phyloP scores from a whole-genome alignment of 73 alveolate species.

The Breviolum minutum region DNA sequence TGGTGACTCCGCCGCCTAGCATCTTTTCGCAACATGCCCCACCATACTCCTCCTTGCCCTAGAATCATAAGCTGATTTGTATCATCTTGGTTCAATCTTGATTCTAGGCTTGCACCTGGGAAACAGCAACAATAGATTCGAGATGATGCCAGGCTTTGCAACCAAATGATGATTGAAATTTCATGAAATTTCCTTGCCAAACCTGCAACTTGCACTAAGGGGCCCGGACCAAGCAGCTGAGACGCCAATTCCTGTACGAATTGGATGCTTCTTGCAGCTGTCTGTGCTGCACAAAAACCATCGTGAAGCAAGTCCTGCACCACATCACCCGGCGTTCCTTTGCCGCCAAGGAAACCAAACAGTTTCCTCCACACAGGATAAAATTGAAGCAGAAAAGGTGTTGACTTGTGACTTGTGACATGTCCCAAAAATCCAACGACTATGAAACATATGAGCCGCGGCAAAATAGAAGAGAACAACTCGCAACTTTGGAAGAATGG shows the following conservation, averaged over 20 bases:
- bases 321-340: slow-evolving; percentile 89
- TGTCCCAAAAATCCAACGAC: too few relatives aligned
- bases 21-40: neutral
- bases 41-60: neutral
- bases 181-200: neutral
- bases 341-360: slow-evolving; percentile 91
- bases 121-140: too few relatives aligned
- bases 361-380: slow-evolving; percentile 3
- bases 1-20: slow-evolving; percentile 56
- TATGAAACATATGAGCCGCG: too few relatives aligned
- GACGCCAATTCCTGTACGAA: slow-evolving; percentile 36
- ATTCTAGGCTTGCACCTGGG: too few relatives aligned
- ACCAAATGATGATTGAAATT: neutral
- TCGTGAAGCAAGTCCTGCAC: slow-evolving; percentile 11
- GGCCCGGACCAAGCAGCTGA: slow-evolving; percentile 43
- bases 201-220: neutral
- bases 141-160: too few relatives aligned
- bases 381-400: too few relatives aligned
- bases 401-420: too few relatives aligned
- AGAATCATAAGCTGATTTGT: too few relatives aligned
- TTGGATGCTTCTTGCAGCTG: neutral
- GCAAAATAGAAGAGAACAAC: too few relatives aligned
- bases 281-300: neutral
- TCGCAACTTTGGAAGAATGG: too few relatives aligned
- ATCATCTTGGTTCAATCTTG: too few relatives aligned